Conservation (phyloP, 305 asterid species). For the Salvia sclarea region DNA sequence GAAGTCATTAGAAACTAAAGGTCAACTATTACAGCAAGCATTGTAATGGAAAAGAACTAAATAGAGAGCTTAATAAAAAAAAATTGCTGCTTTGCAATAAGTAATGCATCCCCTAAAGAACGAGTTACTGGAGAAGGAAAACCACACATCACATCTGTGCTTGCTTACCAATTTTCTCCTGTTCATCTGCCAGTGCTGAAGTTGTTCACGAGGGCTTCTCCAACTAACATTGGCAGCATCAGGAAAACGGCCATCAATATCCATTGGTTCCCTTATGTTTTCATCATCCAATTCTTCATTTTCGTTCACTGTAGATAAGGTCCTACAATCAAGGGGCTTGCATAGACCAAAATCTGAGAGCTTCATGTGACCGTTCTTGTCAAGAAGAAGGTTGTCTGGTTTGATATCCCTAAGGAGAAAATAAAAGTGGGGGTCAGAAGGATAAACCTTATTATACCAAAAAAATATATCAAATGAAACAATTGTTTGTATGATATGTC, state of each 20-base stretch:
- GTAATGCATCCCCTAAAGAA: background rate
- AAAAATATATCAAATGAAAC: constrained; percentile 11
- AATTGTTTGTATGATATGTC: background rate
- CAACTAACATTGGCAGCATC: constrained; percentile 71
- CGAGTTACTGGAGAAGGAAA: constrained; percentile 8
- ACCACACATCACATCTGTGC: background rate
- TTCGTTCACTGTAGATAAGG: constrained; percentile 81
- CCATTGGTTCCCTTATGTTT: constrained; percentile 82
- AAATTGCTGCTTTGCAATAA: no score
- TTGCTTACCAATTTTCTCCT: constrained; percentile 86
- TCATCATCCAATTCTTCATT: constrained; percentile 90
- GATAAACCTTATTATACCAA: background rate
- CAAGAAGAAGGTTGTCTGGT: constrained; percentile 96
- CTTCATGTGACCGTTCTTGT: constrained; percentile 94
- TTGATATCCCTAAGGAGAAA: constrained; percentile 72
- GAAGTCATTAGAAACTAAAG: background rate
- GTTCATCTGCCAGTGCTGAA: constrained; percentile 99
- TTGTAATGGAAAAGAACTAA: background rate
- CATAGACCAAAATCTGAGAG: constrained; percentile 99
- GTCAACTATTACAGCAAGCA: background rate
- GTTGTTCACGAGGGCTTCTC: constrained; percentile 89
- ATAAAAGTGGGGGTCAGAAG: constrained; percentile 16
- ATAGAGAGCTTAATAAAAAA: background rate
- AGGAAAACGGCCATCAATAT: constrained; percentile 72
- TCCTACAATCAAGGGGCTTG: constrained; percentile 98